Evolutionary conservation across 441 rosid species (phyloP).

Genomic region (Metrosideros polymorpha): DNA sequence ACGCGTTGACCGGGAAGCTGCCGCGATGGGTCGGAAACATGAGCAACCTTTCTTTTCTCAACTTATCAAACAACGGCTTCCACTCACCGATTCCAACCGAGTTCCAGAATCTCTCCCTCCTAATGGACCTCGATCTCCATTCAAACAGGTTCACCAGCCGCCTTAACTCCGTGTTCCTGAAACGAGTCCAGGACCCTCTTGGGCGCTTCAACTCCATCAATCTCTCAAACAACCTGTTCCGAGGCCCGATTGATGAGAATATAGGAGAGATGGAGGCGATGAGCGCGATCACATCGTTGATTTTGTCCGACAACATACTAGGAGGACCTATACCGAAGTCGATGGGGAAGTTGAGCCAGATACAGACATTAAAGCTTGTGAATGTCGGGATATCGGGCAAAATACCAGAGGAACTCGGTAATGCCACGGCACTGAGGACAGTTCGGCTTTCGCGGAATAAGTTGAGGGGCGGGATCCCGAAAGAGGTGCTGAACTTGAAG

Average conservation of each 20-base stretch:
- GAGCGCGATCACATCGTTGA: conserved; percentile 22
- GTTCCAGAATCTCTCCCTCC: conserved; percentile 36
- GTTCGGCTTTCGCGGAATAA: conserved; percentile 36
- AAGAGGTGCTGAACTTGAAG: conserved; percentile 24
- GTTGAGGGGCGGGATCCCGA: conserved; percentile 29
- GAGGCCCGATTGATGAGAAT: conserved; percentile 24
- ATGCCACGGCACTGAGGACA: conserved; percentile 22
- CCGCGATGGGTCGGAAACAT: conserved; percentile 45
- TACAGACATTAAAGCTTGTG: conserved; percentile 26
- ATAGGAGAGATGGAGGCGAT: conserved; percentile 26
- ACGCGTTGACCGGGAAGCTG: conserved; percentile 30
- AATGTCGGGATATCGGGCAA: conserved; percentile 22
- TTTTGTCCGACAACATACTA: conserved; percentile 28
- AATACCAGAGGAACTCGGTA: conserved; percentile 31
- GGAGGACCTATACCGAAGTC: conserved; percentile 39
- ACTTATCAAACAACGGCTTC: conserved; percentile 37
- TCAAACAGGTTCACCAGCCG: conserved; percentile 37
- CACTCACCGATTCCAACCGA: conserved; percentile 33
- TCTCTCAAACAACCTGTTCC: conserved; percentile 30
- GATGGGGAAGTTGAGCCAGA: conserved; percentile 21
- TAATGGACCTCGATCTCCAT: conserved; percentile 56
- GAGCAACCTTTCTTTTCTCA: conserved; percentile 37
- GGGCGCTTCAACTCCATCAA: conserved; percentile 46
- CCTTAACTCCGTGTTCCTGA: conserved; percentile 23
- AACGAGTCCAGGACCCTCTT: conserved; percentile 25